Percentiles rank a stretch among this genome's conserved stretches.
phyloP scores from a whole-genome alignment of 495 filamentous ascomycete species.

The Venustampulla echinocandica region DNA sequence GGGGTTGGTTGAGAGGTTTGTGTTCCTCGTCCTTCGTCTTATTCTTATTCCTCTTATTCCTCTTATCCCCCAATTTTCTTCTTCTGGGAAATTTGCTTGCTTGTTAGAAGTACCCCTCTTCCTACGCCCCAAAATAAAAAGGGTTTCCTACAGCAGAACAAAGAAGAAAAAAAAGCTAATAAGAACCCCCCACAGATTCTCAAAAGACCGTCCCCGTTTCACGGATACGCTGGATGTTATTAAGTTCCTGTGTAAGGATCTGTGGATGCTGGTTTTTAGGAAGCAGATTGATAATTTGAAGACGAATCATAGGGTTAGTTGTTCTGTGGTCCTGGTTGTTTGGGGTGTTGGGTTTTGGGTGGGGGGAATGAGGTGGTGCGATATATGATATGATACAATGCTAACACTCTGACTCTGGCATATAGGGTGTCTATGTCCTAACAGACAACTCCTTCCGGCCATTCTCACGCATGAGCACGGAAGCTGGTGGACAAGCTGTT shows the following conservation, averaged over 20 bases:
- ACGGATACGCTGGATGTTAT: slow-evolving; percentile 83
- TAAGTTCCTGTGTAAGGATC: slow-evolving; percentile 96
- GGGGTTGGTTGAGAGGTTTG: slow-evolving; percentile 84
- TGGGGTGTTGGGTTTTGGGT: too few relatives aligned
- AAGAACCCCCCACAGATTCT: slow-evolving; percentile 52
- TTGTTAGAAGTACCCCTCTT: too few relatives aligned
- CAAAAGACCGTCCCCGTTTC: slow-evolving; percentile 77
- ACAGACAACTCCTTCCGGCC: slow-evolving; percentile 91
- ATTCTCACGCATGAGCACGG: slow-evolving; percentile 76
- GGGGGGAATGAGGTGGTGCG: too few relatives aligned
- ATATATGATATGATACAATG: too few relatives aligned
- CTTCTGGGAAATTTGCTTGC: too few relatives aligned
- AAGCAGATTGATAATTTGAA: slow-evolving; percentile 98
- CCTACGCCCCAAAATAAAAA: too few relatives aligned
- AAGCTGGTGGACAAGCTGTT: slow-evolving; percentile 60
- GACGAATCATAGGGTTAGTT: slow-evolving; percentile 81
- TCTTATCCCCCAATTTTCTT: background rate
- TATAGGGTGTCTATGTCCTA: slow-evolving; percentile 85
- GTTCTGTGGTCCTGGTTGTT: too few relatives aligned
- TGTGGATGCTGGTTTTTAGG: slow-evolving; percentile 88
- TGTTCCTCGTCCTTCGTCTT: slow-evolving; percentile 3
- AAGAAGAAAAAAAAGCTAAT: too few relatives aligned
- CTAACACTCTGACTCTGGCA: slow-evolving; percentile 6
- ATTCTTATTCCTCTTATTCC: background rate
- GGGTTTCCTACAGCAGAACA: too few relatives aligned